phyloP scores from a whole-genome alignment of 306 rosid species.

The Purshia tridentata region DNA sequence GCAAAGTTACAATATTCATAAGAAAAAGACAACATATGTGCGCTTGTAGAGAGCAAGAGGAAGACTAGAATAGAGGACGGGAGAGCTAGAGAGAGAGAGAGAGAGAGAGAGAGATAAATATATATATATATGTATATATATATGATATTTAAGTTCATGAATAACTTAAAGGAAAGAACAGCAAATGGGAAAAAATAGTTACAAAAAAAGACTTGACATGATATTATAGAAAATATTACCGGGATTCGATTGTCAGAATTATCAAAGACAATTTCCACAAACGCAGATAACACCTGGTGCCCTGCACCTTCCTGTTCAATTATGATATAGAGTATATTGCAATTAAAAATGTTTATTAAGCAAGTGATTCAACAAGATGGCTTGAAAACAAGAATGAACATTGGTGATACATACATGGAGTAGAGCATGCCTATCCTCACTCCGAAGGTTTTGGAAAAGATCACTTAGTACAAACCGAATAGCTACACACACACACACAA shows the following conservation, averaged over 20 bases:
- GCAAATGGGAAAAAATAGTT: neutral
- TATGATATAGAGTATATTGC: slow-evolving; percentile 12
- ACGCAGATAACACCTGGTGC: slow-evolving; percentile 81
- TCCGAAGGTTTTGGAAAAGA: slow-evolving; percentile 80
- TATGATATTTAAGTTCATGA: neutral
- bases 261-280: slow-evolving; percentile 98
- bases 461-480: slow-evolving; percentile 94
- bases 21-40: no score
- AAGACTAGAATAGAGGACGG: neutral
- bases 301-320: slow-evolving; percentile 92
- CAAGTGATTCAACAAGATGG: neutral
- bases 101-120: neutral
- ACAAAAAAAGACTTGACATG: neutral
- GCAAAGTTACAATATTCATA: neutral
- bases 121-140: no score
- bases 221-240: slow-evolving; percentile 39
- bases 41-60: neutral
- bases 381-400: slow-evolving; percentile 13
- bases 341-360: neutral
- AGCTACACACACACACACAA: slow-evolving; percentile 49
- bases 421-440: slow-evolving; percentile 79
- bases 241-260: slow-evolving; percentile 95
- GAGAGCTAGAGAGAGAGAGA: neutral
- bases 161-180: neutral
- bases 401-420: slow-evolving; percentile 72